Conservation (phyloP, 1,284 basidiomycete genomes). For the Papiliotrema laurentii region DNA sequence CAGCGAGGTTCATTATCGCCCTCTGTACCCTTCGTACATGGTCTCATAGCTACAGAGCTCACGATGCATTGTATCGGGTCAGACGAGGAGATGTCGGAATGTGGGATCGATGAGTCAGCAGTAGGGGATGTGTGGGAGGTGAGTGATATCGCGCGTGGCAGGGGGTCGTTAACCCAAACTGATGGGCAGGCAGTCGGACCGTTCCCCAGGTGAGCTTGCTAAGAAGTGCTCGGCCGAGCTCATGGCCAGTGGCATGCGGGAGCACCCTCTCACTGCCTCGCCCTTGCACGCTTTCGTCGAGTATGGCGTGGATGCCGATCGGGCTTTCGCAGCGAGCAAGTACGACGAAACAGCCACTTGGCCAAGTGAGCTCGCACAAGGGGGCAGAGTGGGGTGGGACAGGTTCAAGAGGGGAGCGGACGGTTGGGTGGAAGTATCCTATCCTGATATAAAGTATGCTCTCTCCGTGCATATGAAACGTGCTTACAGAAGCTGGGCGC, state of each 20-base stretch:
- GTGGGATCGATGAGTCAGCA: neutral
- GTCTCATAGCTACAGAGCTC: neutral
- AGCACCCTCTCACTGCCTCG: conserved; percentile 35
- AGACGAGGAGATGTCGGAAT: conserved; percentile 11
- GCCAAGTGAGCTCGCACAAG: conserved; percentile 31
- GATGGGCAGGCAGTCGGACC: conserved; percentile 35
- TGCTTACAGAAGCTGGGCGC: conserved; percentile 29
- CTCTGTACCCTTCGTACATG: too few relatives aligned
- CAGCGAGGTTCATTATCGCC: too few relatives aligned
- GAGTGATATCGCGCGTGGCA: neutral
- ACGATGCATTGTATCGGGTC: conserved; percentile 11
- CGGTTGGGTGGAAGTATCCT: conserved; percentile 29
- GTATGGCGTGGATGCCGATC: conserved; percentile 17
- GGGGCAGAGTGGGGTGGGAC: conserved; percentile 35
- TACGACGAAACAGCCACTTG: conserved; percentile 21
- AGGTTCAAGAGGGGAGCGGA: conserved; percentile 19
- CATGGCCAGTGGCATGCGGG: conserved; percentile 37
- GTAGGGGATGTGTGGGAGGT: conserved; percentile 6
- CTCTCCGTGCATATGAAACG: neutral
- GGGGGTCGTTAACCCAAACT: too few relatives aligned
- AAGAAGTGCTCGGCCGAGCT: neutral
- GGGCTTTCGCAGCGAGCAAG: conserved; percentile 25
- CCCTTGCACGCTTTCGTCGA: conserved; percentile 29
- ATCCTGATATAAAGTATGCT: conserved; percentile 25
- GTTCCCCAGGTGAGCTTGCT: conserved; percentile 25